Conservation (phyloP, 257 asterid genomes). For the Ocimum tenuiflorum region DNA sequence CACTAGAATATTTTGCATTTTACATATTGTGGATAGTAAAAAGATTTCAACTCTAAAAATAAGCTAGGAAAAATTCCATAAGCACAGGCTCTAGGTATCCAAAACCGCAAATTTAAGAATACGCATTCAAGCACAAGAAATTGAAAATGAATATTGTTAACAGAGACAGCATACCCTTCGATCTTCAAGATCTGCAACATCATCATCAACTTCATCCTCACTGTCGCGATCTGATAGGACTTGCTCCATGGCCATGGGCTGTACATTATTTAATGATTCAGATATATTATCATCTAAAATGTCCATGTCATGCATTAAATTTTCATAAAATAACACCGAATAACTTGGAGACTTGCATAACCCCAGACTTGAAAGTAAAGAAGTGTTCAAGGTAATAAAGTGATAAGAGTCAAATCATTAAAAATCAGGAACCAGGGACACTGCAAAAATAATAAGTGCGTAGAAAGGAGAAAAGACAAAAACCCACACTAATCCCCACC, state of each 20-base stretch:
- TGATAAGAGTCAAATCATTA: neutral
- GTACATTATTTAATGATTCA: conserved; percentile 22
- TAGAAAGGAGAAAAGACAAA: neutral
- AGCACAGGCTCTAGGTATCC: neutral
- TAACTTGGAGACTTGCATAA: conserved; percentile 3
- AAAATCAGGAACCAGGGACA: neutral
- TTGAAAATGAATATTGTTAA: neutral
- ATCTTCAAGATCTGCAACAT: conserved; percentile 98
- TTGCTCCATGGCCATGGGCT: conserved; percentile 98
- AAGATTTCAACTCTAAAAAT: neutral
- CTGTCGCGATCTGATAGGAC: conserved; percentile 91
- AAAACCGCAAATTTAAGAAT: neutral
- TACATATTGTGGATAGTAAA: conserved; percentile 5
- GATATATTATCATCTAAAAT: conserved; percentile 16
- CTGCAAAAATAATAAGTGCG: neutral
- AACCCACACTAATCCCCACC: too few relatives aligned
- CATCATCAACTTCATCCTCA: conserved; percentile 99
- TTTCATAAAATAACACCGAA: neutral
- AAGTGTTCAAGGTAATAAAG: neutral
- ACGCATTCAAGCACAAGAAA: conserved; percentile 9
- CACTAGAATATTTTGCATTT: conserved; percentile 7
- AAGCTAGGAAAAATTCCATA: neutral
- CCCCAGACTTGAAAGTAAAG: neutral
- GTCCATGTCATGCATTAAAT: neutral
- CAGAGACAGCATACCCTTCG: conserved; percentile 60